Percentiles rank a stretch among this genome's conserved stretches.
Evolutionary conservation across 148 eudicot genomes (phyloP).

Genomic region (Nyssa sinensis): DNA sequence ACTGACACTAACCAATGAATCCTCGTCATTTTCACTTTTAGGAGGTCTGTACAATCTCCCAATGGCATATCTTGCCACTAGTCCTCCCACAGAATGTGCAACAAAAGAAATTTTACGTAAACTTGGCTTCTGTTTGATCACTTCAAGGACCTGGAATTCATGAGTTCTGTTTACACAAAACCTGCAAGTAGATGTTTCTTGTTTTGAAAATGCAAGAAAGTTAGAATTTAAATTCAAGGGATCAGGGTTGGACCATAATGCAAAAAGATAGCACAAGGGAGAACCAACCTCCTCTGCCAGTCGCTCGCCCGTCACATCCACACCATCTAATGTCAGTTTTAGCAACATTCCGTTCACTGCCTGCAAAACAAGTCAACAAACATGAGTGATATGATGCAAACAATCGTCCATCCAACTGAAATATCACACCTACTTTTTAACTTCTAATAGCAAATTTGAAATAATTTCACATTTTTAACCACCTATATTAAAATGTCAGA

Average conservation of each 20-base stretch:
- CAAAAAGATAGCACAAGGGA: not conserved
- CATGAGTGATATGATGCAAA: not conserved
- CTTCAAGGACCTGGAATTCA: slow-evolving; percentile 69
- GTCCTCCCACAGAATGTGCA: slow-evolving; percentile 95
- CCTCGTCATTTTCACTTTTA: slow-evolving; percentile 19
- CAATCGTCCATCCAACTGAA: not conserved
- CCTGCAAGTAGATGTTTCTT: slow-evolving; percentile 12
- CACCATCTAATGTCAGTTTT: slow-evolving; percentile 79
- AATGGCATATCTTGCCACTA: slow-evolving; percentile 92
- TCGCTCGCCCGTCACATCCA: slow-evolving; percentile 95
- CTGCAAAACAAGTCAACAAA: slow-evolving; percentile 40
- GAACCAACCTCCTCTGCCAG: slow-evolving; percentile 79
- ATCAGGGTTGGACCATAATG: not conserved
- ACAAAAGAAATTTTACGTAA: slow-evolving; percentile 83
- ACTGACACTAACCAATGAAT: slow-evolving; percentile 23
- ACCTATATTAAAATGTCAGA: not conserved
- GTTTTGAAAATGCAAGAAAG: not conserved
- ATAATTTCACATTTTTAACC: not conserved
- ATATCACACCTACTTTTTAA: not conserved
- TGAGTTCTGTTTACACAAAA: slow-evolving; percentile 12
- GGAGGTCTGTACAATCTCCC: slow-evolving; percentile 67
- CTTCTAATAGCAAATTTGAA: not conserved
- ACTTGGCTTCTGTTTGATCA: slow-evolving; percentile 56
- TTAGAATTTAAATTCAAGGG: not conserved
- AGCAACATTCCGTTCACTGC: slow-evolving; percentile 77